Conservation (phyloP, 768 basidiomycete genomes). For the Dioszegia aurantiaca region DNA sequence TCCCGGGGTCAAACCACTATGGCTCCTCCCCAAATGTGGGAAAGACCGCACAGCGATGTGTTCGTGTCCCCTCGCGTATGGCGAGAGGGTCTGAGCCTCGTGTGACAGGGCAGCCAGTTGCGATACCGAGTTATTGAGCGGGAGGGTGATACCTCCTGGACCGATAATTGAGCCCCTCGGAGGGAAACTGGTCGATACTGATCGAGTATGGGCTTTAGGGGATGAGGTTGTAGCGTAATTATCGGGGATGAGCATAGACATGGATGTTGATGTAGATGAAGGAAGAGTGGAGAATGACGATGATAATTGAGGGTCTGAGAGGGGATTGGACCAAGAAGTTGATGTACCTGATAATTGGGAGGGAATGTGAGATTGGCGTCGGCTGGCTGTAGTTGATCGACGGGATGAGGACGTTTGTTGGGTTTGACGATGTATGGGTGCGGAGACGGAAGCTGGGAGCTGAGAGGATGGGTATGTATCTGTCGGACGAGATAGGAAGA, state of each 20-base stretch:
- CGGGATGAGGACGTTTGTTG: background rate
- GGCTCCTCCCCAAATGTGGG: constrained; percentile 56
- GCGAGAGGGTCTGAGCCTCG: constrained; percentile 90
- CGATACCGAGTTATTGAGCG: constrained; percentile 71
- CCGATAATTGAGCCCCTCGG: constrained; percentile 31
- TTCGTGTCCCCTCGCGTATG: constrained; percentile 82
- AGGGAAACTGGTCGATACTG: constrained; percentile 24
- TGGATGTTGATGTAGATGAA: constrained; percentile 28
- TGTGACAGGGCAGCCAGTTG: constrained; percentile 80
- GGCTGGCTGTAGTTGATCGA: constrained; percentile 10
- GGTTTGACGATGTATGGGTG: background rate
- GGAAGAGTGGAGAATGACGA: constrained; percentile 26
- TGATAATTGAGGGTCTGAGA: constrained; percentile 23
- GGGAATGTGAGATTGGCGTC: constrained; percentile 10
- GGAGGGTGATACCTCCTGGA: constrained; percentile 41
- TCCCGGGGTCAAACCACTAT: constrained; percentile 1
- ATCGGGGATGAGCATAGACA: background rate
- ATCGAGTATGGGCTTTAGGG: background rate
- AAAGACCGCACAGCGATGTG: constrained; percentile 91
- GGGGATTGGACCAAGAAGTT: constrained; percentile 11
- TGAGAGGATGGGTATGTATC: constrained; percentile 5
- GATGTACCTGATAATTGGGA: constrained; percentile 15
- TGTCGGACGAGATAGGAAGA: constrained; percentile 27
- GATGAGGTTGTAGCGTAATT: background rate
- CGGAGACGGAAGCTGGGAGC: background rate